A percentile compares a stretch with the other conserved stretches of the same genome.
Evolutionary conservation across 352 stramenopile species (phyloP).

Genomic region (Phytophthora lateralis): DNA sequence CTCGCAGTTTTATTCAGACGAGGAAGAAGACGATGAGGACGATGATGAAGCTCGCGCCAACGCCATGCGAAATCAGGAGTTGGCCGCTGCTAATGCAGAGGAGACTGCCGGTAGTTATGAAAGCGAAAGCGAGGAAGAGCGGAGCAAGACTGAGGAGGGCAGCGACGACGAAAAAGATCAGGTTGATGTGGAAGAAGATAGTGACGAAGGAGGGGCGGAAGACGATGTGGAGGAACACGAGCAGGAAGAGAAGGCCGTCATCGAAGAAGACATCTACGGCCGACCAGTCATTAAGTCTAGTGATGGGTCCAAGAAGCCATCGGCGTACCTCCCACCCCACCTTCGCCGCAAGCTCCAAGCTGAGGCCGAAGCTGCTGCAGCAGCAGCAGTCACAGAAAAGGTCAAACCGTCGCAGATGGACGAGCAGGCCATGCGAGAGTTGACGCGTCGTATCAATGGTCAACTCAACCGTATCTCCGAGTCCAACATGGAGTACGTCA

Average conservation of each 20-base stretch:
- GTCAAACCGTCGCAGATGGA: slow-evolving; percentile 65
- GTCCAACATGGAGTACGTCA: slow-evolving; percentile 87
- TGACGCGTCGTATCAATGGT: slow-evolving; percentile 83
- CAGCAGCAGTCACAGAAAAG: slow-evolving; percentile 33
- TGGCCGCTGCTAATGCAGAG: slow-evolving; percentile 13
- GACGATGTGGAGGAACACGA: slow-evolving; percentile 29
- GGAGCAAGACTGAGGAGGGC: slow-evolving; percentile 14
- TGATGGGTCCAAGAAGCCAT: slow-evolving; percentile 49
- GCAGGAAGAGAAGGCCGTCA: slow-evolving; percentile 42
- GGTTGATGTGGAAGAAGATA: slow-evolving; percentile 30
- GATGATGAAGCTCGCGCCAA: slow-evolving; percentile 56
- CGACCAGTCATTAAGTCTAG: slow-evolving; percentile 63
- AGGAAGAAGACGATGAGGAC: slow-evolving; percentile 55
- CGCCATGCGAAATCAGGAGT: slow-evolving; percentile 57
- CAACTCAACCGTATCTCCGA: slow-evolving; percentile 93
- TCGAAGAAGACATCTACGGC: slow-evolving; percentile 87
- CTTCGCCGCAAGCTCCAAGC: slow-evolving; percentile 74
- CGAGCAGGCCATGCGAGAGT: slow-evolving; percentile 68
- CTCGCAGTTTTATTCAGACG: slow-evolving; percentile 66
- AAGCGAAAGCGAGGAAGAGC: slow-evolving; percentile 25
- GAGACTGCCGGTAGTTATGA: slow-evolving; percentile 11
- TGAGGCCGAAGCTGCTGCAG: slow-evolving; percentile 40
- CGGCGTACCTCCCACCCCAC: slow-evolving; percentile 87
- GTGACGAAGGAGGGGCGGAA: slow-evolving; percentile 28
- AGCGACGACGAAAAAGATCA: slow-evolving; percentile 33